Base-by-base conservation (phyloP, 2,329 filamentous ascomycete species). In the Parastagonospora nodorum region DNA sequence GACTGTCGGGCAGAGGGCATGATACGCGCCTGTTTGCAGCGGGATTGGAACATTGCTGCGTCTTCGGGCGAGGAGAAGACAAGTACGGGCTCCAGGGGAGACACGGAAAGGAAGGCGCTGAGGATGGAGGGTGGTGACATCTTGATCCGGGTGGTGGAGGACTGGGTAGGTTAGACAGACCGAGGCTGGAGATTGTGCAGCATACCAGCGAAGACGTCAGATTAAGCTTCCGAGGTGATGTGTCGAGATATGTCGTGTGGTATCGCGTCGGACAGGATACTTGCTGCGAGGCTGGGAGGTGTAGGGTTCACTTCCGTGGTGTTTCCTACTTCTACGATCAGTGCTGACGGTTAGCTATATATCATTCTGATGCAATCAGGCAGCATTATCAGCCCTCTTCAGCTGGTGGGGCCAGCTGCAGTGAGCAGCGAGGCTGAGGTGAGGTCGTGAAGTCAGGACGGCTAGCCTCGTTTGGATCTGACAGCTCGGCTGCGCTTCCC, bases 11-110 rank as follows among this genome's bases (percentile, higher is more conserved):
- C 51, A 29, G 47, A 41, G 10, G 43, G 32, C 4, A 64, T 32
- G 12, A 62, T 60, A 31, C 60, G 58, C 33, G 60, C 63, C 42
- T 67, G 57, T 5, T 46, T 51, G 43, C 55, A 61, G 48, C 52
- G 51, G 5, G 54, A 38, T 50, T 65, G 60, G 54, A 65, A 65
- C 29, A 38, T 41, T 2, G 39, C 45, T 7, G 61, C 58, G 14
- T 62, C 61, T 8, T 53, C 50, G 35, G 46, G 6, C 9, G 43
- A 42, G 37, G 32, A 6, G 38, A 64, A 63, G 44, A 63, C 60
- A 44, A 64, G 46, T 31, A 63, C 63, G 24, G 63, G 60, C 42
- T 66, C 61, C 24, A 58, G 55, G 7, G 63, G 63, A 5, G 45
- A 31, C 11, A 64, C 40, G 19, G 63, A 64, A 31, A 67, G 49